phyloP scores from a whole-genome alignment of 2,329 filamentous ascomycete species.

The Fusarium citri region DNA sequence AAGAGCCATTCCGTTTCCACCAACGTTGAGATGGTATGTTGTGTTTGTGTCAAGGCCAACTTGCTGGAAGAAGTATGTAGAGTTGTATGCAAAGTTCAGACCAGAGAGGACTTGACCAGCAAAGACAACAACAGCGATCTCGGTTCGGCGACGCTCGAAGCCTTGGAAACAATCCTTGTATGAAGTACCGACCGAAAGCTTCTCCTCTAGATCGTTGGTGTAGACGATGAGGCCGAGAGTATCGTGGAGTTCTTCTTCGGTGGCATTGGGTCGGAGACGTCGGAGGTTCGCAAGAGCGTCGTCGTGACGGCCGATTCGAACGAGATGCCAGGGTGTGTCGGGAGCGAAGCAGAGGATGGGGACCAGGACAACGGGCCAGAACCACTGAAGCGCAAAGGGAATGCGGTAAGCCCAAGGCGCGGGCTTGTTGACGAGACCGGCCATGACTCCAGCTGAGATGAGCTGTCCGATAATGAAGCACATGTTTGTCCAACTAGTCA shows the following conservation, averaged over 20 bases:
- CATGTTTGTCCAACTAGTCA: conserved; percentile 61
- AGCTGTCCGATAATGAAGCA: conserved; percentile 61
- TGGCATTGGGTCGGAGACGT: conserved; percentile 47
- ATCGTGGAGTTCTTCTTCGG: conserved; percentile 50
- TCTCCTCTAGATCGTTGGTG: conserved; percentile 56
- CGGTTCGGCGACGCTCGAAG: conserved; percentile 54
- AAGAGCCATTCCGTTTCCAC: conserved; percentile 54
- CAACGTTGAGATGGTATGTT: conserved; percentile 54
- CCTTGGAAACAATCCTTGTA: conserved; percentile 60
- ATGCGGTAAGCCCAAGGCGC: conserved; percentile 60
- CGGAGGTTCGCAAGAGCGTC: conserved; percentile 51
- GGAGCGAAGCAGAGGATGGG: conserved; percentile 57
- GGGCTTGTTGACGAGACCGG: conserved; percentile 44
- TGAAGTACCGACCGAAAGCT: conserved; percentile 51
- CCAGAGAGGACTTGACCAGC: conserved; percentile 53
- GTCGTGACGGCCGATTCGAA: conserved; percentile 51
- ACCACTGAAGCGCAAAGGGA: conserved; percentile 62
- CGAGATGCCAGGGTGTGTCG: conserved; percentile 60
- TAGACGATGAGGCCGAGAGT: conserved; percentile 56
- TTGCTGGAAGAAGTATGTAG: conserved; percentile 57
- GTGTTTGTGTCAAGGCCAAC: conserved; percentile 48
- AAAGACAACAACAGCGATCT: conserved; percentile 53
- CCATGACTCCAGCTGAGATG: conserved; percentile 52
- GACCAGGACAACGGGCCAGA: conserved; percentile 58
- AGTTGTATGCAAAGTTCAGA: conserved; percentile 54